Conservation (phyloP, 1,284 basidiomycete species). For the Tremellales sp. region DNA sequence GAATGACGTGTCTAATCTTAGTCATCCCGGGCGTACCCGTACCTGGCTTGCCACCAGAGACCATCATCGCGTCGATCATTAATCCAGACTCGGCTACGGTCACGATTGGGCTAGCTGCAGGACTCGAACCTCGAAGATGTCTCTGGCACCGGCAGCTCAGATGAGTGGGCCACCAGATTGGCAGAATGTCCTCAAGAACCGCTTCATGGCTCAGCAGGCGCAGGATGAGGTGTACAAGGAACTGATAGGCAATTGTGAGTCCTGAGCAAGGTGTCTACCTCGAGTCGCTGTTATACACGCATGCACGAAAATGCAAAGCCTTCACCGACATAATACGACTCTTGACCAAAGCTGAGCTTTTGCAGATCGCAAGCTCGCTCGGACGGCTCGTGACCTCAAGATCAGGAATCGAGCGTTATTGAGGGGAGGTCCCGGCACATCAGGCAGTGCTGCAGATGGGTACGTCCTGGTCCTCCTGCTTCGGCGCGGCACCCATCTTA, state of each 20-base stretch:
- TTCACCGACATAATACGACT: conserved; percentile 1
- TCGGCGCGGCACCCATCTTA: not conserved
- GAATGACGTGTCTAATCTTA: too few relatives aligned
- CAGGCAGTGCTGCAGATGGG: conserved; percentile 60
- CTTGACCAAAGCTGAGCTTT: conserved; percentile 3
- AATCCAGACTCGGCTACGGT: too few relatives aligned
- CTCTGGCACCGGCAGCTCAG: not conserved
- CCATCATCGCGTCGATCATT: too few relatives aligned
- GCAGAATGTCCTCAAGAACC: conserved; percentile 54
- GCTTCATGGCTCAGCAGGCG: conserved; percentile 63
- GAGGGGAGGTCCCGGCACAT: conserved; percentile 31
- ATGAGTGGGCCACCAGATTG: conserved; percentile 30
- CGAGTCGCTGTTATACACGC: not conserved
- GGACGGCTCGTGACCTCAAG: conserved; percentile 81
- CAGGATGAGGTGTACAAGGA: conserved; percentile 66
- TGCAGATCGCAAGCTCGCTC: conserved; percentile 78
- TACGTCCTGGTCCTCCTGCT: conserved; percentile 46
- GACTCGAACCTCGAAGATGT: too few relatives aligned
- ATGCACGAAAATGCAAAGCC: not conserved
- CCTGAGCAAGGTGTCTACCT: not conserved
- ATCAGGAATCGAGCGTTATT: conserved; percentile 81
- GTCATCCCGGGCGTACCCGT: too few relatives aligned
- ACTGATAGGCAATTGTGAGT: conserved; percentile 82
- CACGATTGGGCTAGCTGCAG: too few relatives aligned
- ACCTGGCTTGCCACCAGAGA: too few relatives aligned